Base-by-base conservation (phyloP, 2,329 filamentous ascomycete genomes). In the Alternaria gansuensis region DNA sequence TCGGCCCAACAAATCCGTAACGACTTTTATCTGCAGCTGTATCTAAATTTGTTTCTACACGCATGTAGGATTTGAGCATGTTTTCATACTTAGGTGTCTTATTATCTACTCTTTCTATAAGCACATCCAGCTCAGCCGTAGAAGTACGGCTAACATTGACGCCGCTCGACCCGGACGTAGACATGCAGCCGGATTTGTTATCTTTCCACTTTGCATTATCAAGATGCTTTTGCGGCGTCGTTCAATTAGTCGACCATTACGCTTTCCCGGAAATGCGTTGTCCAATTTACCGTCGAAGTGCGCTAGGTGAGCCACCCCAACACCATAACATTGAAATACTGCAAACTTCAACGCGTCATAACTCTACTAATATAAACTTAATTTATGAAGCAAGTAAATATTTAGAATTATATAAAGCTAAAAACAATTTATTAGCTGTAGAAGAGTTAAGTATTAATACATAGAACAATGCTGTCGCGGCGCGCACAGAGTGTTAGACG, bases 1-100 rank as follows among this genome's bases (percentile, higher is more conserved):
- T 49, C 6, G 62, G 65, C 10, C 65, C 66, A 23, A 57, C 60
- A 24, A 66, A 70, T 3, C 65, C 67, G 48, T 68, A 62, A 10
- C 49, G 37, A 9, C 62, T 55, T 29, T 39, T 28, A 31, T 61
- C 53, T 0, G 62, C 66, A 1, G 45, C 34, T 7, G 28, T 39
- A 48, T 67, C 55, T 51, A 61, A 62, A 46, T 65, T 43, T 6
- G 44, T 69, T 36, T 68, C 64, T 13, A 54, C 34, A 23, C 51
- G 58, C 31, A 51, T 60, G 24, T 65, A 61, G 41, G 65, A 69
- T 31, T 55, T 57, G 23, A 63, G 26, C 50, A 71, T 33, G 9
- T 62, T 63, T 5, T 66, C 40, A 33, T 59, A 70, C 11, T 7
- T 59, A 34, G 65, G 66, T 23, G 58, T 52, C 6, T 56, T 44